These are phyloP conservation scores for Penicillium arizonense DNA, from an alignment of 495 filamentous ascomycete species.

Conservation along the genomic window DNA sequence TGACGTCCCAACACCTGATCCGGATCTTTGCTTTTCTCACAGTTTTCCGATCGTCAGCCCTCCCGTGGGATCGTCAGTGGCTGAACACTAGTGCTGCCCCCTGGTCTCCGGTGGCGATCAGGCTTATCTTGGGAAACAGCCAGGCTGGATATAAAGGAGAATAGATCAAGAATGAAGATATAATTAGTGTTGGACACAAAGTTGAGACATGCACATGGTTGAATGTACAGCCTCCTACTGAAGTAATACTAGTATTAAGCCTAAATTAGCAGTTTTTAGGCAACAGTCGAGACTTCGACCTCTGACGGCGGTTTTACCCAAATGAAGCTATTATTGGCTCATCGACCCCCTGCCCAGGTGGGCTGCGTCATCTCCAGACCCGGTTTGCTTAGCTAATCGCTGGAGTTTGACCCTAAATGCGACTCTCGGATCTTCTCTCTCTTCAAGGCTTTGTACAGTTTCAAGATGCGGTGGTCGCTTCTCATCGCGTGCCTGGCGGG, in stretches of 20 bases:
- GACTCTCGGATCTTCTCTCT: not conserved
- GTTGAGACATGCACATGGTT: too few species aligned
- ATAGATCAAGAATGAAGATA: too few species aligned
- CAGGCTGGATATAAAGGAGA: too few species aligned
- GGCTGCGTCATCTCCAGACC: constrained; percentile 13
- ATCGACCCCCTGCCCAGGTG: constrained; percentile 4
- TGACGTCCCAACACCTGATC: constrained; percentile 3
- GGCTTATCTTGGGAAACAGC: not conserved
- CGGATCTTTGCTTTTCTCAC: not conserved
- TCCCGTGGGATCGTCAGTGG: constrained; percentile 25
- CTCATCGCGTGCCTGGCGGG: constrained; percentile 16
- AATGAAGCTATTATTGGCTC: constrained; percentile 11
- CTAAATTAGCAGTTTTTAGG: too few species aligned
- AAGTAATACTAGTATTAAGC: too few species aligned
- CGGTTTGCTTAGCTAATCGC: not conserved
- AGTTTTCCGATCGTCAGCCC: constrained; percentile 1
- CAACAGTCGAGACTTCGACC: too few species aligned
- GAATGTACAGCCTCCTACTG: too few species aligned
- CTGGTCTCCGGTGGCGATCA: constrained; percentile 8
- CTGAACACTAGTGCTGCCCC: constrained; percentile 10
- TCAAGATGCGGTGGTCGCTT: constrained; percentile 23
- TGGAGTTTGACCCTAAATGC: not conserved
- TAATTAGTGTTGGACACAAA: too few species aligned
- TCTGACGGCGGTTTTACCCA: not conserved
- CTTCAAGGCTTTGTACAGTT: not conserved